Percentiles rank a stretch among this genome's conserved stretches.
phyloP scores from a whole-genome alignment of 1,139 yeast species.

The Tardiomyces digboiensis region DNA sequence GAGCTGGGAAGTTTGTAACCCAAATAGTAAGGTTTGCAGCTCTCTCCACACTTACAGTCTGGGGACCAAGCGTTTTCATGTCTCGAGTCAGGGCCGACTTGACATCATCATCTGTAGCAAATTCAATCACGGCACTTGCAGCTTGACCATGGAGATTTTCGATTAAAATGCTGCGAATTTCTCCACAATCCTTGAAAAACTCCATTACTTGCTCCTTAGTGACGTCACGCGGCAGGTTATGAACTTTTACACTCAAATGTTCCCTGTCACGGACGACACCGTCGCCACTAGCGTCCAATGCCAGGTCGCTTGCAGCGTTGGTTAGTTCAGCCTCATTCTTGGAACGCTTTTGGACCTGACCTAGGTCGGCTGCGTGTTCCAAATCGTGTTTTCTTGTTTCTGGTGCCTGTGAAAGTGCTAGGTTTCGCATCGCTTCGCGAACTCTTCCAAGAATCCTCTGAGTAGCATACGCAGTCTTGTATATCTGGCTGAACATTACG shows the following conservation, averaged over 20 bases:
- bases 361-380: too few species aligned
- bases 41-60: not conserved
- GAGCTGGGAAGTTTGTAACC: slow-evolving; percentile 68
- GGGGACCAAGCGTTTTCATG: slow-evolving; percentile 26
- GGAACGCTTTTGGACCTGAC: not conserved
- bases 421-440: slow-evolving; percentile 1
- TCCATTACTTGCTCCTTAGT: not conserved
- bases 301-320: too few species aligned
- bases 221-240: not conserved
- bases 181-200: not conserved
- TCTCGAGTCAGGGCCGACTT: slow-evolving; percentile 54
- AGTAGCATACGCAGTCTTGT: not conserved
- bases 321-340: too few species aligned
- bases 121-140: slow-evolving; percentile 37
- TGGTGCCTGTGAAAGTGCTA: slow-evolving; percentile 1
- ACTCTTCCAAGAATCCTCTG: not conserved
- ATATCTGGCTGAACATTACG: not conserved
- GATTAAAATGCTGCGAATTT: not conserved
- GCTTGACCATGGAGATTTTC: not conserved
- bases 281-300: too few species aligned
- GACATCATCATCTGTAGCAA: slow-evolving; percentile 39
- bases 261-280: not conserved
- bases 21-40: slow-evolving; percentile 41
- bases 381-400: not conserved
- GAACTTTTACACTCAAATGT: not conserved